Conservation (phyloP, 2,329 filamentous ascomycete species). For the Xylariaceae sp. region DNA sequence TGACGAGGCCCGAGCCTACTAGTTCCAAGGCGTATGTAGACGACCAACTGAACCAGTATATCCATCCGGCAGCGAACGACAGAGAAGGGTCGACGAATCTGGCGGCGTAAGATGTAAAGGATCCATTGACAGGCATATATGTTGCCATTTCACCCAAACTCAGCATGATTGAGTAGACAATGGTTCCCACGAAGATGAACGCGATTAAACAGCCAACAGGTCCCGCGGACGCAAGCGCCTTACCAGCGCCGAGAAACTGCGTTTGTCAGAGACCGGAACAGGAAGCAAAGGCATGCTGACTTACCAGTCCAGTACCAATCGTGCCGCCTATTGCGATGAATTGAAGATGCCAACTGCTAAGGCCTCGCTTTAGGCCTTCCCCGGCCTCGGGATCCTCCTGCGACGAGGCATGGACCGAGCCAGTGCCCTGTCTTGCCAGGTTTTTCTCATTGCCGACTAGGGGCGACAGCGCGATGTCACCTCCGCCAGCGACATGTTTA, state of each 20-base stretch:
- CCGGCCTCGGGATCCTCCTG: constrained; percentile 26
- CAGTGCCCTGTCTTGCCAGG: background rate
- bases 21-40: constrained; percentile 72
- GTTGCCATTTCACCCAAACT: constrained; percentile 71
- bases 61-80: constrained; percentile 78
- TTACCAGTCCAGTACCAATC: constrained; percentile 64
- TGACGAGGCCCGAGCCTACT: constrained; percentile 69
- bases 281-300: background rate
- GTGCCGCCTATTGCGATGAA: constrained; percentile 50
- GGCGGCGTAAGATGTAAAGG: constrained; percentile 69
- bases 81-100: constrained; percentile 68
- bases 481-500: no score
- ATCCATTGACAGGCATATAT: constrained; percentile 72
- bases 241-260: constrained; percentile 63
- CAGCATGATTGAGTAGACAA: constrained; percentile 75
- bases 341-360: constrained; percentile 34
- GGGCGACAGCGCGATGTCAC: background rate
- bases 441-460: constrained; percentile 14
- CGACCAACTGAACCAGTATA: constrained; percentile 77
- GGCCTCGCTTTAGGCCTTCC: constrained; percentile 32
- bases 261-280: constrained; percentile 2
- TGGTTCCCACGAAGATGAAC: constrained; percentile 66
- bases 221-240: constrained; percentile 60
- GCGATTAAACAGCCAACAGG: constrained; percentile 66
- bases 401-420: constrained; percentile 13